Percentiles rank a stretch among this genome's conserved stretches.
Evolutionary conservation across 2,329 filamentous ascomycete species (phyloP).

Genomic region (Aspergillus fijiensis): DNA sequence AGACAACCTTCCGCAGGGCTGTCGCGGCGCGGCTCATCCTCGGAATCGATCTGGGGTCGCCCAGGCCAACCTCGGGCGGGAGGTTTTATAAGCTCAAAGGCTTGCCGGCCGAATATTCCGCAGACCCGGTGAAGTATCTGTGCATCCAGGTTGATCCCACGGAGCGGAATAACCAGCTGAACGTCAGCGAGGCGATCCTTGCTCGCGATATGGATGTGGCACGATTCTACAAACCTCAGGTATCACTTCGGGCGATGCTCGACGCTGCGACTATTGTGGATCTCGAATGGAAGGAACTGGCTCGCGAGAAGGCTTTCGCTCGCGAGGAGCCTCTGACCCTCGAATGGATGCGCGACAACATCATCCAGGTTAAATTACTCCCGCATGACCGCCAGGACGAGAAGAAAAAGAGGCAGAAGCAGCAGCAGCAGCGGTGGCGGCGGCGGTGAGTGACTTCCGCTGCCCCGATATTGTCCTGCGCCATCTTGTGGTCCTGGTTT

Average conservation of each 20-base stretch:
- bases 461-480: too few relatives aligned
- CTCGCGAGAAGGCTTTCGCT: slow-evolving; percentile 23
- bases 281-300: slow-evolving; percentile 28
- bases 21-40: slow-evolving; percentile 36
- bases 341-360: not conserved
- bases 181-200: slow-evolving; percentile 28
- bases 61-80: slow-evolving; percentile 13
- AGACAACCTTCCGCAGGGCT: slow-evolving; percentile 20
- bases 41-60: slow-evolving; percentile 26
- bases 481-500: too few relatives aligned
- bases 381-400: not conserved
- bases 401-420: not conserved
- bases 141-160: slow-evolving; percentile 18
- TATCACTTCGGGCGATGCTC: slow-evolving; percentile 34
- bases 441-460: too few relatives aligned
- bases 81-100: slow-evolving; percentile 15
- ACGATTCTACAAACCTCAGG: slow-evolving; percentile 21
- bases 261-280: slow-evolving; percentile 37
- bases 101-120: slow-evolving; percentile 28
- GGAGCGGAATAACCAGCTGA: slow-evolving; percentile 28
- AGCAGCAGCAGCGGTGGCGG: not conserved
- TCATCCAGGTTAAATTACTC: not conserved
- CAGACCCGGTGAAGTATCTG: slow-evolving; percentile 29
- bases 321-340: slow-evolving; percentile 1
- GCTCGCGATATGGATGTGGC: slow-evolving; percentile 31